phyloP scores from a whole-genome alignment of 2,329 filamentous ascomycete species.

The Xenosphaeropsis pyriputrescens region DNA sequence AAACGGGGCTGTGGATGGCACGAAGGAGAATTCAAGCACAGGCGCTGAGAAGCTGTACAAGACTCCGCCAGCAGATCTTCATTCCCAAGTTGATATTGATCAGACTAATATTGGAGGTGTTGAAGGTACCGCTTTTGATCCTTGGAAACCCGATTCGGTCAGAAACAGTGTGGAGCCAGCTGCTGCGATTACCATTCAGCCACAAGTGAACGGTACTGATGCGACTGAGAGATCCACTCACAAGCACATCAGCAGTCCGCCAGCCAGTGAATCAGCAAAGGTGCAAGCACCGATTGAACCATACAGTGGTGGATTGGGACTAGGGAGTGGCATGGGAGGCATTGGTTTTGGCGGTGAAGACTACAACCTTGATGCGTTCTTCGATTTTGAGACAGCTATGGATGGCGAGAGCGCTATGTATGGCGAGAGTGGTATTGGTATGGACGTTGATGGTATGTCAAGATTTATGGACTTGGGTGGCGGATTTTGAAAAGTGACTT shows the following conservation, averaged over 20 bases:
- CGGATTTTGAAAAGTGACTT: no score
- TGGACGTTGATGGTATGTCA: slow-evolving; percentile 9
- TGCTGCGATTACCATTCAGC: background rate
- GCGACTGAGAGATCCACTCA: background rate
- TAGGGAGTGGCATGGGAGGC: background rate
- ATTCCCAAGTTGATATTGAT: background rate
- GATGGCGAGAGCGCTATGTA: background rate
- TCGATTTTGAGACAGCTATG: slow-evolving; percentile 1
- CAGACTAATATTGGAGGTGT: background rate
- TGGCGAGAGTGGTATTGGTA: slow-evolving; percentile 1
- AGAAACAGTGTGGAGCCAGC: background rate
- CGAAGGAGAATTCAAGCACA: background rate
- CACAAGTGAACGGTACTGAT: no score
- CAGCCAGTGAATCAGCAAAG: background rate
- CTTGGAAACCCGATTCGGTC: background rate
- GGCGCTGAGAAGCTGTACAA: background rate
- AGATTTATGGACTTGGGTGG: no score
- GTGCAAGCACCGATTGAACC: background rate
- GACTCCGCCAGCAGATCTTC: background rate
- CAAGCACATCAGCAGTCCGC: background rate
- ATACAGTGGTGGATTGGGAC: background rate
- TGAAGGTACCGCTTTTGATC: background rate
- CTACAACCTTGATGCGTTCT: slow-evolving; percentile 1
- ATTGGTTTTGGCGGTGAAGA: background rate
- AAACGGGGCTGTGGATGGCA: background rate